Base-by-base conservation (phyloP, 148 eudicot genomes). In the Persicaria tinctoria region DNA sequence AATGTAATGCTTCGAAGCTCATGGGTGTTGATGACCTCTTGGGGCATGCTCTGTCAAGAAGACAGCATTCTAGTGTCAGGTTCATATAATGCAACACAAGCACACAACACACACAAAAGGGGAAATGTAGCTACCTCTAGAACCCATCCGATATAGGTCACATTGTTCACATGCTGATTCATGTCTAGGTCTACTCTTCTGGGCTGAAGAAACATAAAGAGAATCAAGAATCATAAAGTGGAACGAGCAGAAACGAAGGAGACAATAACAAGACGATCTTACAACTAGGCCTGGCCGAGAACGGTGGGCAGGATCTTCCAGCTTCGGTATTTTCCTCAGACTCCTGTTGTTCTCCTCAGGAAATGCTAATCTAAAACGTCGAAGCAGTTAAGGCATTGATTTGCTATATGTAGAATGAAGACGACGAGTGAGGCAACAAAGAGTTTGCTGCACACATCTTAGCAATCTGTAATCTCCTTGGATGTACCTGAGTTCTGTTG, bases 121-220 rank as follows among this genome's bases (percentile, higher is more conserved):
- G 14, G 55, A 18, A 47, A 41, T 48, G 73, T 20, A 88, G 90
- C 54, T 79, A 91, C 97, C 97, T 94, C 97, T 44, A 94, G 80
- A 70, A 91, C 79, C 98, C 98, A 94, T 78, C 97, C 98, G 46
- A 94, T 88, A 78, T 94, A 94, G 68, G 98, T 82, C 68, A 94
- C 98, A 84, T 94, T 94, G 78, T 94, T 94, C 46, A 94, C 98
- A 84, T 91, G 98, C 78, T 86, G 91, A 81, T 94, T 94, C 98
- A 94, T 94, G 88, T 94, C 98, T 73, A 94, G 78, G 82, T 94
- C 98, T 86, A 88, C 93, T 90, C 97, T 87, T 84, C 96, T 83
- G 70, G 98, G 98, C 98, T 94, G 93, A 78, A 76, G 9, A 17
- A 8, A 44, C 41, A 27, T 1, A 20, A 47, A 11, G 4, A 2